Conservation (phyloP, 2,329 filamentous ascomycete species). For the Leptodontidium sp. region DNA sequence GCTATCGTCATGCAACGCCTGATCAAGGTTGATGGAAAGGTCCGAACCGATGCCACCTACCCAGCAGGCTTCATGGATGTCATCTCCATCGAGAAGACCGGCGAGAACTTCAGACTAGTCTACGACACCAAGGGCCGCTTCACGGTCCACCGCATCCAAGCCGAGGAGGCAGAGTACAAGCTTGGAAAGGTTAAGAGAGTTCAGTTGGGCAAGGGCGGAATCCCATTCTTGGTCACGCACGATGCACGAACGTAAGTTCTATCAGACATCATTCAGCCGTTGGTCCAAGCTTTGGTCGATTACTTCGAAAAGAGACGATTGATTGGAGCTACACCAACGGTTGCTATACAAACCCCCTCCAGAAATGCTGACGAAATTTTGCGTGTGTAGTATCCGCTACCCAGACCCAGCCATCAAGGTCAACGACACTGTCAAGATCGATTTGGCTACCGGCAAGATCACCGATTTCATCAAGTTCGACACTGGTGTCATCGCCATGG, state of each 20-base stretch:
- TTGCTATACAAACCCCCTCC: conserved; percentile 42
- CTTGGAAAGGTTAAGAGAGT: conserved; percentile 99
- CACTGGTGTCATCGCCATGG: conserved; percentile 97
- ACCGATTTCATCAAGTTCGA: conserved; percentile 98
- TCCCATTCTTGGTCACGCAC: conserved; percentile 99
- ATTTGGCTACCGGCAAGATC: conserved; percentile 97
- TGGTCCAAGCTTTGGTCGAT: conserved; percentile 98
- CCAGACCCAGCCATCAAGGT: conserved; percentile 98
- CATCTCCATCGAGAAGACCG: conserved; percentile 99
- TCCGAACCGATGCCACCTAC: conserved; percentile 98
- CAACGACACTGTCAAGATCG: conserved; percentile 99
- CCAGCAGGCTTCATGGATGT: conserved; percentile 99
- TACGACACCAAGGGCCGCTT: conserved; percentile 99
- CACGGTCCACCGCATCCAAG: conserved; percentile 99
- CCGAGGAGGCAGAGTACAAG: conserved; percentile 99
- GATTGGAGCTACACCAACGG: conserved; percentile 47
- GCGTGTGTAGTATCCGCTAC: conserved; percentile 86
- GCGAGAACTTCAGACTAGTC: conserved; percentile 99
- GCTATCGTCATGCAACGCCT: conserved; percentile 99
- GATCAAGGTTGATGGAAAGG: conserved; percentile 99
- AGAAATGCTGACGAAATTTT: conserved; percentile 46
- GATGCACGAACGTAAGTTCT: conserved; percentile 99
- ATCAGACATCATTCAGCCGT: conserved; percentile 99
- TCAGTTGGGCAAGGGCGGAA: conserved; percentile 98
- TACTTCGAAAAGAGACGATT: conserved; percentile 44